phyloP scores from a whole-genome alignment of 2,329 filamentous ascomycete species.

The Ophiocordyceps robertsii region DNA sequence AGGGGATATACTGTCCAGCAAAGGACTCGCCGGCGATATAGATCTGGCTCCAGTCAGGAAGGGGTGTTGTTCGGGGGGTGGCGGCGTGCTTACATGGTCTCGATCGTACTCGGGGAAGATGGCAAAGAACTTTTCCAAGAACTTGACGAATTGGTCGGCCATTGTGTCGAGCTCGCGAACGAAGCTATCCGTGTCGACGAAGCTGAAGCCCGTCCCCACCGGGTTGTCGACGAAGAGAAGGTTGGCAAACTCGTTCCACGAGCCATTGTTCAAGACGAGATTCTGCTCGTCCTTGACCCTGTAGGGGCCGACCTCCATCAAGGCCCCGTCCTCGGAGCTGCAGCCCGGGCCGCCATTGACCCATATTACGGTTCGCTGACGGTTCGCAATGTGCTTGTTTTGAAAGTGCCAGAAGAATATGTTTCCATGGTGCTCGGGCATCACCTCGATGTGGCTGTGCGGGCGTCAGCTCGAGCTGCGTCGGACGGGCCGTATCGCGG shows the following conservation, averaged over 20 bases:
- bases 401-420: constrained; percentile 98
- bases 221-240: constrained; percentile 94
- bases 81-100: constrained; percentile 66
- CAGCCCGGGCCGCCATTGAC: constrained; percentile 94
- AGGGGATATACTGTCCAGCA: constrained; percentile 92
- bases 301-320: constrained; percentile 96
- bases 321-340: constrained; percentile 88
- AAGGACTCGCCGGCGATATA: constrained; percentile 96
- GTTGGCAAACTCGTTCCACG: constrained; percentile 97
- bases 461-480: constrained; percentile 9
- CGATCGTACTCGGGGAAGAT: constrained; percentile 84
- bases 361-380: constrained; percentile 87
- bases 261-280: constrained; percentile 76
- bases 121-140: constrained; percentile 82
- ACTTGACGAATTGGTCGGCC: constrained; percentile 75
- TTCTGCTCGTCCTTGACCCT: constrained; percentile 61
- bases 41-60: constrained; percentile 40
- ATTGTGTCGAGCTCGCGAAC: constrained; percentile 77
- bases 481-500: neutral
- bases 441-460: constrained; percentile 78
- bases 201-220: constrained; percentile 92
- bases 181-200: constrained; percentile 80
- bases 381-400: constrained; percentile 88
- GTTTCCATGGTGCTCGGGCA: constrained; percentile 74
- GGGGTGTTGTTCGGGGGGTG: neutral